Evolutionary conservation across 306 rosid species (phyloP).

Genomic region (Pyrus communis): DNA sequence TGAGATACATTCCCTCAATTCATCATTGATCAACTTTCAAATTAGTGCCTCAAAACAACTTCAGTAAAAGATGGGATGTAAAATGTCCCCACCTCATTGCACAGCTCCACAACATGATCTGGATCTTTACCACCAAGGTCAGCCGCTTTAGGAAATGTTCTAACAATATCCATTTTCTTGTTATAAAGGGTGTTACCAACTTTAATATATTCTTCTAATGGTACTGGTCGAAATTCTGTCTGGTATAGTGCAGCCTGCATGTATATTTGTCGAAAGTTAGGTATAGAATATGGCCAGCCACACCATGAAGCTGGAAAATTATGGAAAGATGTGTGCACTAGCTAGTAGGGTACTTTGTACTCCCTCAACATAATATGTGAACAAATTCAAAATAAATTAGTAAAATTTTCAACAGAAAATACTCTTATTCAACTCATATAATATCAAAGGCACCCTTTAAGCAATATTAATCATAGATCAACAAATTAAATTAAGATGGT

Average conservation of each 20-base stretch:
- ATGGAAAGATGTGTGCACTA: slow-evolving; percentile 3
- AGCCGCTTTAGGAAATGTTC: slow-evolving; percentile 65
- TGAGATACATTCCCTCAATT: slow-evolving; percentile 27
- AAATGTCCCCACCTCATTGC: slow-evolving; percentile 72
- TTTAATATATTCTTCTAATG: slow-evolving; percentile 90
- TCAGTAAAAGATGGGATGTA: not conserved
- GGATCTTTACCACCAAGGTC: slow-evolving; percentile 95
- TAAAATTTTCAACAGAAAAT: not conserved
- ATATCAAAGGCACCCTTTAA: not conserved
- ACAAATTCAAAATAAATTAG: not conserved
- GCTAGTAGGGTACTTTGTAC: not conserved
- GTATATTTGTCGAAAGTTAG: slow-evolving; percentile 24
- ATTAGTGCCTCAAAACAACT: slow-evolving; percentile 16
- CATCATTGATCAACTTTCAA: slow-evolving; percentile 6
- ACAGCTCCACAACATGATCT: slow-evolving; percentile 90
- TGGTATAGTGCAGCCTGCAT: slow-evolving; percentile 91
- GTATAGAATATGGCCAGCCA: slow-evolving; percentile 4
- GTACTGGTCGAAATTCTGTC: slow-evolving; percentile 95
- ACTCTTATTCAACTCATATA: not conserved
- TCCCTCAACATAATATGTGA: slow-evolving; percentile 5
- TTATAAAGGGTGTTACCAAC: slow-evolving; percentile 73
- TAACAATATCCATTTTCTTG: slow-evolving; percentile 68
- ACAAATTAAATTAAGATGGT: not conserved
- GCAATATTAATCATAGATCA: not conserved
- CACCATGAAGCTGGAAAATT: not conserved